phyloP scores from a whole-genome alignment of 2,329 filamentous ascomycete species.

The Diplodia scrobiculata region DNA sequence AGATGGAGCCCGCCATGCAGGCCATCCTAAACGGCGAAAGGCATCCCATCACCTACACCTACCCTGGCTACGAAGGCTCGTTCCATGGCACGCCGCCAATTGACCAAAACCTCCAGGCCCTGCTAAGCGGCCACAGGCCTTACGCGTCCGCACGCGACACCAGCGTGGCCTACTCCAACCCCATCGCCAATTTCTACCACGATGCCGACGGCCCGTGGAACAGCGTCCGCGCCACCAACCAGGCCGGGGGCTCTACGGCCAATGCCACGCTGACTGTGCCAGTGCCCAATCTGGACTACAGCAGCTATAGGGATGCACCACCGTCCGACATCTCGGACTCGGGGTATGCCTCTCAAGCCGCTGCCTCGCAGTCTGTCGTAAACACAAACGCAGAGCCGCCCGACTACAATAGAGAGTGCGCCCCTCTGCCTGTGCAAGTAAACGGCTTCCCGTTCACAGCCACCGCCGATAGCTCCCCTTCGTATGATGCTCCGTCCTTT shows the following conservation, averaged over 20 bases:
- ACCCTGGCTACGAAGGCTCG: constrained; percentile 13
- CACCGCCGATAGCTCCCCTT: neutral
- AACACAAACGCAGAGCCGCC: constrained; percentile 41
- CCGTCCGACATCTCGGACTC: constrained; percentile 41
- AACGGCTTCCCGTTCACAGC: constrained; percentile 19
- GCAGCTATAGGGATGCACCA: constrained; percentile 32
- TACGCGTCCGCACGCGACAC: neutral
- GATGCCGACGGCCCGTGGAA: constrained; percentile 27
- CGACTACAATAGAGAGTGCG: constrained; percentile 24
- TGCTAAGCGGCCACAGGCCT: constrained; percentile 7
- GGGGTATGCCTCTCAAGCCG: constrained; percentile 39
- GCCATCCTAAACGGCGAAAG: neutral
- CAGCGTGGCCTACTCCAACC: constrained; percentile 10
- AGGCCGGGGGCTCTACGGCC: constrained; percentile 1
- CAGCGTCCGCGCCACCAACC: constrained; percentile 19
- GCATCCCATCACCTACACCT: constrained; percentile 3
- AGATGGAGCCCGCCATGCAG: constrained; percentile 10
- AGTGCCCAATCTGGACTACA: constrained; percentile 31
- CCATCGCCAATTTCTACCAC: constrained; percentile 24
- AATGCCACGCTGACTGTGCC: constrained; percentile 1
- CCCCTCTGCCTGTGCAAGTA: constrained; percentile 13
- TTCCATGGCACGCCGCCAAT: constrained; percentile 4
- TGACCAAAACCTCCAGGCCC: constrained; percentile 7
- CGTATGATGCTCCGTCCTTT: neutral
- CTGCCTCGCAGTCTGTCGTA: constrained; percentile 36